A percentile compares a stretch with the other conserved stretches of the same genome.
Conservation (phyloP, 2,329 filamentous ascomycete species). For the Talaromyces sp. region DNA sequence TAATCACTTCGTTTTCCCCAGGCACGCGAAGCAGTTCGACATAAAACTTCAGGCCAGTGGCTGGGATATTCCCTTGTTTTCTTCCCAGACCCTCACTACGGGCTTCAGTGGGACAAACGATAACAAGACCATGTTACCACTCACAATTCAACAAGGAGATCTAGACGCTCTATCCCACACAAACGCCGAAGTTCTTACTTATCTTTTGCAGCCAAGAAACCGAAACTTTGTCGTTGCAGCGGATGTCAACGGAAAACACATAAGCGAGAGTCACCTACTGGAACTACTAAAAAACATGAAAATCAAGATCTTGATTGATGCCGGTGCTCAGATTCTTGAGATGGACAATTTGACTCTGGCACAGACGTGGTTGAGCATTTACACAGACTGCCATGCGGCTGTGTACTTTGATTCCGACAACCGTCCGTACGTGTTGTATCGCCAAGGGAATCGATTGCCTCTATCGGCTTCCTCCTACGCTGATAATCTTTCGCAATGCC, state of each 20-base stretch:
- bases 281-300: slow-evolving; percentile 24
- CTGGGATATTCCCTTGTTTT: slow-evolving; percentile 59
- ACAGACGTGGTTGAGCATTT: slow-evolving; percentile 46
- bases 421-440: slow-evolving; percentile 41
- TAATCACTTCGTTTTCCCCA: slow-evolving; percentile 60
- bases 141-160: slow-evolving; percentile 59
- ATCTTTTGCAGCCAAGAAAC: slow-evolving; percentile 52
- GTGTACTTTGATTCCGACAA: slow-evolving; percentile 51
- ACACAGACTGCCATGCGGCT: slow-evolving; percentile 42
- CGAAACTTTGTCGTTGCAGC: slow-evolving; percentile 40
- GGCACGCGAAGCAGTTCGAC: slow-evolving; percentile 60
- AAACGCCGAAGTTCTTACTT: slow-evolving; percentile 58
- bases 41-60: slow-evolving; percentile 60
- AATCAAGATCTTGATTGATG: slow-evolving; percentile 58
- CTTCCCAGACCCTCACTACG: slow-evolving; percentile 41
- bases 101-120: slow-evolving; percentile 72
- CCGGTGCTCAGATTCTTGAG: slow-evolving; percentile 60
- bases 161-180: slow-evolving; percentile 53
- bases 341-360: slow-evolving; percentile 51
- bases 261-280: slow-evolving; percentile 45
- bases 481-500: slow-evolving; percentile 45
- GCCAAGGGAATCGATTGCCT: slow-evolving; percentile 34
- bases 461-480: slow-evolving; percentile 52
- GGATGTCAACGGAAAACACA: slow-evolving; percentile 24
- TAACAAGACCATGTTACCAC: slow-evolving; percentile 53